Base-by-base conservation (phyloP, 2,329 filamentous ascomycete genomes). In the Pseudogymnoascus pannorum region DNA sequence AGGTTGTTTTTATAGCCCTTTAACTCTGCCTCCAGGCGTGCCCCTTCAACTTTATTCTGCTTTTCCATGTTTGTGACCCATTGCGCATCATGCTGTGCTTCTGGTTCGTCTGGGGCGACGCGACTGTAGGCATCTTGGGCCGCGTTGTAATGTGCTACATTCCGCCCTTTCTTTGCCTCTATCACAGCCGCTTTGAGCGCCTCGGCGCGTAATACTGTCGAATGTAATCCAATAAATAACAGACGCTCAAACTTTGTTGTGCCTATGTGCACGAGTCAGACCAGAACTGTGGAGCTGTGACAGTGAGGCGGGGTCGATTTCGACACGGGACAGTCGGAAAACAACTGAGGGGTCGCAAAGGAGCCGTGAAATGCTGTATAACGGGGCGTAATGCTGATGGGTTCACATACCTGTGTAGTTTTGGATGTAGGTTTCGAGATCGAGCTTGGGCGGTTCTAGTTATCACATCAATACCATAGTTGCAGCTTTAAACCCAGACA, bases 1-100 rank as follows among this genome's bases (percentile, higher is more conserved):
- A 97, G 77, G 69, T 97, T 99, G 72, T 97, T 96, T 76, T 94
- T 96, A 75, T 97, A 97, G 1, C 87, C 88, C 73, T 92, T 92
- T 18, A 99, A 79, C 74, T 97, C 91, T 14, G 82, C 78, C 71
- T 97, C 91, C 61, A 97, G 79, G n/a, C 88, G 84, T 61, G 85
- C 79, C 0, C 87, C 87, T 73, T 96, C 88, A 1, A 78, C 76
- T 67, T 84, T 83, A 68, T 92, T 90, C 59, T 81, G 77, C 64
- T 83, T 84, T 20, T 86, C 83, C 36, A 82, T 87, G 62, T 77
- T 79, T 6, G 87, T 81, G n/a, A 88, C 81, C 93, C 93, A 97
- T n/a, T 77, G 77, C 20, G 80, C 76, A 69, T 97, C 92, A 61
- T 79, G 78, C 1, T 75, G 71, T 2, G 88, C 86, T 64, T 92